A percentile compares a stretch with the other conserved stretches of the same genome.
Conservation (phyloP, 306 rosid genomes). For the Cucurbita argyrosperma region DNA sequence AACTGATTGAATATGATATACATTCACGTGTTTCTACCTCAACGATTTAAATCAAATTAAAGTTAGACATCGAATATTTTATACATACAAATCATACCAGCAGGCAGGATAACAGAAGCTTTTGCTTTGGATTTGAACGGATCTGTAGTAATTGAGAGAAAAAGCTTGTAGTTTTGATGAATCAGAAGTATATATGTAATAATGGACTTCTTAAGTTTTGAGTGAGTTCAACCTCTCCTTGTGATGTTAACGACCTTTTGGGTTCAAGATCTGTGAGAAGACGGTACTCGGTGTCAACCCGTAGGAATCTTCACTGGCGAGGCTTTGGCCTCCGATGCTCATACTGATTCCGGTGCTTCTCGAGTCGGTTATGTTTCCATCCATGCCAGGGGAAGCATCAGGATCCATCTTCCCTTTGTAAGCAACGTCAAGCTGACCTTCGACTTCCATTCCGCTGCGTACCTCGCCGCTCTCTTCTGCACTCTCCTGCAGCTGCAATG, state of each 20-base stretch:
- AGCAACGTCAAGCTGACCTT: slow-evolving; percentile 29
- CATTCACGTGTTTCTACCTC: too few relatives aligned
- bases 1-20: too few relatives aligned
- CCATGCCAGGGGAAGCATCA: slow-evolving; percentile 25
- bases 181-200: background rate
- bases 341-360: slow-evolving; percentile 87
- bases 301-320: slow-evolving; percentile 91
- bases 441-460: slow-evolving; percentile 20
- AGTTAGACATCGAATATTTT: background rate
- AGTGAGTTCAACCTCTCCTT: background rate
- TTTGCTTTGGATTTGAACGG: background rate
- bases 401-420: slow-evolving; percentile 62
- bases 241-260: slow-evolving; percentile 76
- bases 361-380: slow-evolving; percentile 66
- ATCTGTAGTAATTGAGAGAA: background rate
- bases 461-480: slow-evolving; percentile 79
- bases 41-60: background rate
- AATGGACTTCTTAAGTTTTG: background rate
- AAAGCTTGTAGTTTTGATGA: background rate
- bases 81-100: background rate
- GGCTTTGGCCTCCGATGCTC: slow-evolving; percentile 98
- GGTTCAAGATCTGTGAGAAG: slow-evolving; percentile 98
- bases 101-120: background rate
- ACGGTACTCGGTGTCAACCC: slow-evolving; percentile 97
- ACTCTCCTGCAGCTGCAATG: slow-evolving; percentile 95